Base-by-base conservation (phyloP, 1,284 basidiomycete species). In the Rhodotorula sp. region DNA sequence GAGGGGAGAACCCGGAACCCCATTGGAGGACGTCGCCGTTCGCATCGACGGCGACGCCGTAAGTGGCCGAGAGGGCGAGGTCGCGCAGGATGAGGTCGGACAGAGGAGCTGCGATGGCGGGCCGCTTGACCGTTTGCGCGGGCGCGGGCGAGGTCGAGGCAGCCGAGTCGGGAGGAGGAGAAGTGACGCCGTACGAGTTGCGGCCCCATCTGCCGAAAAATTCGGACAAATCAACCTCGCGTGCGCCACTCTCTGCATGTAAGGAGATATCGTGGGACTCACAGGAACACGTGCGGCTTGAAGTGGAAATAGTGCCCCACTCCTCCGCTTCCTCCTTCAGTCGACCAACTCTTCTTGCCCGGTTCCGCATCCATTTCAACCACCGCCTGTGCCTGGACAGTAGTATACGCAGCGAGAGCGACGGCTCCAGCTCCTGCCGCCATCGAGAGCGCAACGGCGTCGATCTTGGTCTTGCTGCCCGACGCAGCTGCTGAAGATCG, bases 21-120 rank as follows among this genome's bases (percentile, higher is more conserved):
- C 92, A 95, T 78, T 93, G 91, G 80, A 93, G 92, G 2, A 93
- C 87, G 77, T 98, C 91, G 34, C 95, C 95, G 56, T 86, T 84
- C 4, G 88, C 89, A 79, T 95, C 92, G n/a, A 93, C 87, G 72
- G 89, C 91, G 5, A 68, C 67, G 52, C 73, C 92, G 76, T 93
- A 90, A 58, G 83, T 85, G 76, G 88, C 86, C 57, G 91, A 88
- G 26, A 95, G 81, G 10, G 85, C 87, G 45, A 95, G 79, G 80
- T 95, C 91, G 26, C 91, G 85, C 38, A 94, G 82, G 2, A 92
- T 89, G 48, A 70, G 61, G 18, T 70, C 66, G 4, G 71, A 66
- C 12, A 79, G 67, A 0, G 68, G 28, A 0, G 58, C 18, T 1
- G 72, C 28, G 15, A 69, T 50, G 12, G 58, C 50, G 12, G 78